Conservation (phyloP, 441 rosid species). For the Populus hybrid region DNA sequence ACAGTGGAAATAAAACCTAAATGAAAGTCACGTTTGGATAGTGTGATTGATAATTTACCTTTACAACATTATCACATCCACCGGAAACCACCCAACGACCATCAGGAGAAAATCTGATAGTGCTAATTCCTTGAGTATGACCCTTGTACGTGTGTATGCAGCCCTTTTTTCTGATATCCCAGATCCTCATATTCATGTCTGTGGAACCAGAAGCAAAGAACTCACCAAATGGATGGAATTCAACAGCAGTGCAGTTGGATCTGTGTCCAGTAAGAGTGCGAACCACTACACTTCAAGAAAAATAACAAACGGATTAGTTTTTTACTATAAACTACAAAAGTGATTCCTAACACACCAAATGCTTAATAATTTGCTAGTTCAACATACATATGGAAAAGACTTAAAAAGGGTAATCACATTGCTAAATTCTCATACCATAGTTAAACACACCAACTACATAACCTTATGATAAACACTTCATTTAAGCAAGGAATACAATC, state of each 20-base stretch:
- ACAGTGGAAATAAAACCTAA: conserved; percentile 10
- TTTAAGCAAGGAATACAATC: conserved; percentile 5
- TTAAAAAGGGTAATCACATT: not conserved
- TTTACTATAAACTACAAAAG: conserved; percentile 4
- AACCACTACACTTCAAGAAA: conserved; percentile 95
- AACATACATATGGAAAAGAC: not conserved
- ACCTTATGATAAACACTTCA: not conserved
- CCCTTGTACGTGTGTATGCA: conserved; percentile 95
- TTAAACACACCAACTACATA: not conserved
- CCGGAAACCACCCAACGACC: conserved; percentile 99
- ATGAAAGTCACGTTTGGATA: not conserved
- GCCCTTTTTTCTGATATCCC: conserved; percentile 97
- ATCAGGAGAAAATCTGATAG: conserved; percentile 86
- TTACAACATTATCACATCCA: conserved; percentile 83
- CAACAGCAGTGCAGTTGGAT: conserved; percentile 79
- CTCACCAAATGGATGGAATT: conserved; percentile 97
- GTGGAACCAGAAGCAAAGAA: conserved; percentile 92
- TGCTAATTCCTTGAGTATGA: conserved; percentile 72
- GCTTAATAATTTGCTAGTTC: not conserved
- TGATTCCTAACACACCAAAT: not conserved
- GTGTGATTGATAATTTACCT: conserved; percentile 46
- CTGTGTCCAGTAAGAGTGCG: conserved; percentile 91
- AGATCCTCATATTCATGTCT: conserved; percentile 79
- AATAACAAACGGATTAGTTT: conserved; percentile 43
- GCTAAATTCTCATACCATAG: conserved; percentile 1